phyloP scores from a whole-genome alignment of 148 eudicot species.

The Silene conica region DNA sequence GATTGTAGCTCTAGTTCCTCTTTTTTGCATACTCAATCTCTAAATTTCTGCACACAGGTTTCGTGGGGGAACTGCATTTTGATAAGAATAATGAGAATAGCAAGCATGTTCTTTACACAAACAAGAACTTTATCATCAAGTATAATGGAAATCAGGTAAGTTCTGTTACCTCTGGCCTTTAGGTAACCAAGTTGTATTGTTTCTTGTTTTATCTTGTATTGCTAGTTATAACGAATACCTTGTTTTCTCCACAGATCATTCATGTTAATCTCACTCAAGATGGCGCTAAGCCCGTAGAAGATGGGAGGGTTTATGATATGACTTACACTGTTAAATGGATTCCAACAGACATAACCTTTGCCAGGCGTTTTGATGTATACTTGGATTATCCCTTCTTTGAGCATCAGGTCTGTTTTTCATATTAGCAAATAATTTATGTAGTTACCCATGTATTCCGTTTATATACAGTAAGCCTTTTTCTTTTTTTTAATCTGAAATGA shows the following conservation, averaged over 20 bases:
- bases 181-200: not conserved
- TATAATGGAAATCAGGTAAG: slow-evolving; percentile 75
- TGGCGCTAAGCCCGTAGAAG: slow-evolving; percentile 69
- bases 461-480: no score
- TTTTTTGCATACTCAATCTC: not conserved
- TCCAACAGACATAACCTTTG: slow-evolving; percentile 59
- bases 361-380: slow-evolving; percentile 90
- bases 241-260: slow-evolving; percentile 56
- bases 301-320: slow-evolving; percentile 63
- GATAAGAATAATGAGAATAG: slow-evolving; percentile 55
- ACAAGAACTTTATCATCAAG: slow-evolving; percentile 53
- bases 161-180: not conserved
- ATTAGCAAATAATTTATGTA: no score
- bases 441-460: no score
- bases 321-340: slow-evolving; percentile 84
- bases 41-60: slow-evolving; percentile 39
- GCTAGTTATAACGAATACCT: not conserved
- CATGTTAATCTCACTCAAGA: slow-evolving; percentile 92
- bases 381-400: slow-evolving; percentile 93
- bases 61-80: slow-evolving; percentile 71
- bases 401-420: slow-evolving; percentile 58
- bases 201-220: not conserved
- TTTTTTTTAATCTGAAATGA: not conserved
- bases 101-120: slow-evolving; percentile 66
- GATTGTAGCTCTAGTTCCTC: not conserved